Evolutionary conservation across 2,329 filamentous ascomycete species (phyloP).

Genomic region (Endoconidiophora laricicola): DNA sequence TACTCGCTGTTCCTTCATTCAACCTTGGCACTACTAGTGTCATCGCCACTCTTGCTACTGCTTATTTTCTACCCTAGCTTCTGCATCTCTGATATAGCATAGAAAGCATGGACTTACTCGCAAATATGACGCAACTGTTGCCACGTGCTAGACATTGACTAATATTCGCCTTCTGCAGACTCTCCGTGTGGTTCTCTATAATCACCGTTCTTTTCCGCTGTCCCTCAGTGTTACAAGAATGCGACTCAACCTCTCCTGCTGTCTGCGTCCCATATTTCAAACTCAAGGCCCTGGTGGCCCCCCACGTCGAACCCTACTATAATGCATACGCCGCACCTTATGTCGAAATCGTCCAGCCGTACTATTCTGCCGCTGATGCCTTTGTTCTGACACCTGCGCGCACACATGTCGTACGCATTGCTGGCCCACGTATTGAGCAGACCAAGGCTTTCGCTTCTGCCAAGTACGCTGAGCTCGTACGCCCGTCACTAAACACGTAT

Average conservation of each 20-base stretch:
- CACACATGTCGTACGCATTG: slow-evolving; percentile 53
- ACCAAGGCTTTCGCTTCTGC: slow-evolving; percentile 47
- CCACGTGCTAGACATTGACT: not conserved
- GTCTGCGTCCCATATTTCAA: slow-evolving; percentile 75
- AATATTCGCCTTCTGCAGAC: slow-evolving; percentile 27
- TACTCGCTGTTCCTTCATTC: not conserved
- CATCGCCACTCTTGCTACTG: not conserved
- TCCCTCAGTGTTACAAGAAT: slow-evolving; percentile 49
- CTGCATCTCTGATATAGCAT: too few species aligned
- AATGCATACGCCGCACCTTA: slow-evolving; percentile 70
- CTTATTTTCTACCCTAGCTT: too few species aligned
- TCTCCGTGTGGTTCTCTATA: slow-evolving; percentile 75
- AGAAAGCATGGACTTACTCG: not conserved
- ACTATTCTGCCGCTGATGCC: slow-evolving; percentile 47
- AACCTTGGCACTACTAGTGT: not conserved
- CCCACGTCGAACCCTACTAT: slow-evolving; percentile 75
- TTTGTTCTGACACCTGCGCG: slow-evolving; percentile 53
- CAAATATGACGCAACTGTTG: not conserved
- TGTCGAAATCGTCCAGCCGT: slow-evolving; percentile 59
- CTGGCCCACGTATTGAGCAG: slow-evolving; percentile 53
- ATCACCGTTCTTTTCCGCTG: slow-evolving; percentile 69
- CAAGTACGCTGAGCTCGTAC: slow-evolving; percentile 65
- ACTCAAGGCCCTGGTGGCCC: slow-evolving; percentile 44
- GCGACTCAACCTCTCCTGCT: slow-evolving; percentile 52
- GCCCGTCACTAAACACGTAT: slow-evolving; percentile 55